Percentiles rank a stretch among this genome's conserved stretches.
phyloP scores from a whole-genome alignment of 139 green algal species.

The Chlorella vulgaris region DNA sequence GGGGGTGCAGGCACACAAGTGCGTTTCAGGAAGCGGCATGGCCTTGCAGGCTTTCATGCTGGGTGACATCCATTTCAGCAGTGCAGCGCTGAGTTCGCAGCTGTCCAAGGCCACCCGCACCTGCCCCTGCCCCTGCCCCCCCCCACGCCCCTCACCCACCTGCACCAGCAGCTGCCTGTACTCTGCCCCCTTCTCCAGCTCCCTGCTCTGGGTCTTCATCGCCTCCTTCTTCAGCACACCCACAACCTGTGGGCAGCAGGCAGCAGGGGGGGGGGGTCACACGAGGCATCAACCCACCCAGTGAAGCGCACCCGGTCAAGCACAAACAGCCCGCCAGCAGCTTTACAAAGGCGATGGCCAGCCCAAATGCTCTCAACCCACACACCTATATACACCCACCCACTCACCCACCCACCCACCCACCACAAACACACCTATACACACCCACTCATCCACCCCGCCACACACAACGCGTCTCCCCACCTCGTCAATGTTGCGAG shows the following conservation, averaged over 20 bases:
- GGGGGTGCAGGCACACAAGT: constrained; percentile 3
- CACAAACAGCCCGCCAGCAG: no score
- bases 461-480: no score
- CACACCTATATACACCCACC: background rate
- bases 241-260: constrained; percentile 68
- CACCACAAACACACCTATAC: background rate
- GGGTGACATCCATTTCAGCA: no score
- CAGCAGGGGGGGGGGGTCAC: background rate
- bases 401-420: background rate
- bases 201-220: constrained; percentile 91
- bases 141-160: no score
- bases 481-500: constrained; percentile 87
- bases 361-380: background rate
- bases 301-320: no score
- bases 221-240: constrained; percentile 98
- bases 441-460: background rate
- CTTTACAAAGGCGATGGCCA: background rate
- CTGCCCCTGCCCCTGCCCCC: no score
- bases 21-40: no score
- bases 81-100: no score
- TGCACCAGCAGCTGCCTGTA: constrained; percentile 94
- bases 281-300: no score
- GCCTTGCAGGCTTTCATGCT: no score
- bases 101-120: no score
- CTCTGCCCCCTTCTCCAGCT: constrained; percentile 88